Evolutionary conservation across 2,329 filamentous ascomycete genomes (phyloP).

Genomic region (Chrysoporthe austroafricana): DNA sequence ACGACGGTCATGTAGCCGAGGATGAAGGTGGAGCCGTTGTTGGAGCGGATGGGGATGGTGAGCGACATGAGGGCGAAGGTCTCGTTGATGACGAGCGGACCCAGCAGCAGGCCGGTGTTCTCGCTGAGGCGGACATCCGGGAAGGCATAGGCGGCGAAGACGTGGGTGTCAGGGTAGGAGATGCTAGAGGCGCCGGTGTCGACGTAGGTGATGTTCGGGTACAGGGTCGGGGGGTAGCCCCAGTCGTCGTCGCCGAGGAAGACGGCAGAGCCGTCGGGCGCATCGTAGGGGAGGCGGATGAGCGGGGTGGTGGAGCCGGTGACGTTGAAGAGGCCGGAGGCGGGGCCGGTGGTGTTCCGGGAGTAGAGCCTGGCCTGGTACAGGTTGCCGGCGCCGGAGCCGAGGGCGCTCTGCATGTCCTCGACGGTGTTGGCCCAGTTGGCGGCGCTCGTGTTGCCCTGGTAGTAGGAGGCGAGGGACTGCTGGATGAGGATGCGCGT

Average conservation of each 20-base stretch:
- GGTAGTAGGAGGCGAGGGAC: slow-evolving; percentile 56
- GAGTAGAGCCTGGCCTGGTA: slow-evolving; percentile 77
- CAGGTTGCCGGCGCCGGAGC: slow-evolving; percentile 57
- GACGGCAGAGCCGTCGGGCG: slow-evolving; percentile 60
- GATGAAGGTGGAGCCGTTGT: slow-evolving; percentile 62
- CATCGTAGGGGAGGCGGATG: slow-evolving; percentile 65
- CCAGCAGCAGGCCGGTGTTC: slow-evolving; percentile 69
- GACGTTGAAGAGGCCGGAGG: slow-evolving; percentile 64
- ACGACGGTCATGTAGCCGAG: slow-evolving; percentile 85
- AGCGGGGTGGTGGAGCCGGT: slow-evolving; percentile 55
- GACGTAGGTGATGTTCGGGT: slow-evolving; percentile 76
- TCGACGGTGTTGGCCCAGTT: slow-evolving; percentile 64
- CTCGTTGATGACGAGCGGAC: slow-evolving; percentile 73
- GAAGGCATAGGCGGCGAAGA: slow-evolving; percentile 53
- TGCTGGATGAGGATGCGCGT: slow-evolving; percentile 66
- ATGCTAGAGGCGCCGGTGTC: slow-evolving; percentile 47
- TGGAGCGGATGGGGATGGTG: slow-evolving; percentile 78
- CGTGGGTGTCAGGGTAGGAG: slow-evolving; percentile 45
- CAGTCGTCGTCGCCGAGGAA: slow-evolving; percentile 62
- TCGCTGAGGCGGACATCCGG: slow-evolving; percentile 53
- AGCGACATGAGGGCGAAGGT: slow-evolving; percentile 78
- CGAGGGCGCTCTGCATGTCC: slow-evolving; percentile 76
- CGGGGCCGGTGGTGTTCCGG: slow-evolving; percentile 62
- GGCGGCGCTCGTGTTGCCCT: slow-evolving; percentile 54
- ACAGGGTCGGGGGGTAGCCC: slow-evolving; percentile 75